These are phyloP conservation scores for Talaromyces sp. DNA, from an alignment of 2,329 filamentous ascomycete species.

Conservation along the genomic window DNA sequence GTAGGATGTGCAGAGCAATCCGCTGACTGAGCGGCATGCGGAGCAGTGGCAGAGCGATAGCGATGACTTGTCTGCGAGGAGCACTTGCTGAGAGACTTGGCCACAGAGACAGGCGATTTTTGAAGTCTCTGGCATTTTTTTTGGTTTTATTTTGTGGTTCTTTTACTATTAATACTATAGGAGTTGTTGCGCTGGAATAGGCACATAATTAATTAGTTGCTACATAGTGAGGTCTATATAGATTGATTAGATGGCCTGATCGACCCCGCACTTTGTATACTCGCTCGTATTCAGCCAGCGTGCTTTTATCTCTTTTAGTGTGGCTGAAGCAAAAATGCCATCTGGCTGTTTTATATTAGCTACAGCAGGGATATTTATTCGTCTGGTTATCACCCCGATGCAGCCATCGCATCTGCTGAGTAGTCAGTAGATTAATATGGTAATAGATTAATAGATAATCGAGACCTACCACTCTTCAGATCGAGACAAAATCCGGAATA, in stretches of 20 bases:
- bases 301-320: no score
- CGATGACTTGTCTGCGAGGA: conserved; percentile 15
- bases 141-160: not conserved
- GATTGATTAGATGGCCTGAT: not conserved
- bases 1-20: conserved; percentile 43
- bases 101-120: conserved; percentile 26
- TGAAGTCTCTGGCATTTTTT: not conserved
- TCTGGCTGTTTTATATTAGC: not conserved
- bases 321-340: not conserved
- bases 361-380: no score
- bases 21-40: conserved; percentile 45
- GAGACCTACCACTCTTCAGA: no score
- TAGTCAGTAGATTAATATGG: no score
- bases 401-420: no score
- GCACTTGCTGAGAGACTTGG: conserved; percentile 17
- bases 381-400: no score
- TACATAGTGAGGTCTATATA: not conserved
- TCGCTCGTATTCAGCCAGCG: not conserved
- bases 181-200: no score
- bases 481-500: no score
- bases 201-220: no score
- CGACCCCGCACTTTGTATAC: not conserved
- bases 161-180: no score
- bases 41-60: conserved; percentile 49
- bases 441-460: no score